Base-by-base conservation (phyloP, 495 filamentous ascomycete genomes). In the Pyronema domesticum region DNA sequence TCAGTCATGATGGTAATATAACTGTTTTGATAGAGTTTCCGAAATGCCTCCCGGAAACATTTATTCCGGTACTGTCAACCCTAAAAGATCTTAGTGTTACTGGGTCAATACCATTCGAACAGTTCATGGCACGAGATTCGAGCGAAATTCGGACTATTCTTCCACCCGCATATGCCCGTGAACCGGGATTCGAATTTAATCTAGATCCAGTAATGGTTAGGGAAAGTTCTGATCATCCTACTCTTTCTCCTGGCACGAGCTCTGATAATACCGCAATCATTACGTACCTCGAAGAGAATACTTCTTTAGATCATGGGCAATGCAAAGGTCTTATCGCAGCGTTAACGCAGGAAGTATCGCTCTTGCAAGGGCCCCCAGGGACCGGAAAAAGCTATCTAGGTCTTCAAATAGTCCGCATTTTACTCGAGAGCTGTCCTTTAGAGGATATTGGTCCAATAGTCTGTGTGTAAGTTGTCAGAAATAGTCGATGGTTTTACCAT, bases 361-460 rank as follows among this genome's bases (percentile, higher is more conserved):
- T 87, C 0, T 83, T 89, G 34, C 83, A 91, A 71, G 86, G 86
- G 0, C 86, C 85, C 0, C 86, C 86, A 4, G 85, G 86, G 0
- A 88, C 83, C 3, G 85, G 86, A 3, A 91, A 93, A 64, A 55
- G 57, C 15, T 62, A 61, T 55, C 53, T 57, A 13, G 60, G 70
- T 45, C 66, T 68, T 48, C 56, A 71, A 36, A 62, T 80, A 47
- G 71, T 47, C 45, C 85, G 23, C 76, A 82, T 55, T 74, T 77
- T 30, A 47, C 45, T 30, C 3, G 45, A 47, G 19, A 47, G 19
- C 10, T 30, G 18, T 47, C 10, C 13, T 11, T n/a, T 18, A 8
- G 8, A 11, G 0, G 40, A 64, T 0, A 63, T 86, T 3, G 80
- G 81, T 0, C 82, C 83, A 0, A 80, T 86, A 17, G 62, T 88